These are phyloP conservation scores for Penicillium mononematosum DNA, from an alignment of 495 filamentous ascomycete genomes.

Conservation along the genomic window DNA sequence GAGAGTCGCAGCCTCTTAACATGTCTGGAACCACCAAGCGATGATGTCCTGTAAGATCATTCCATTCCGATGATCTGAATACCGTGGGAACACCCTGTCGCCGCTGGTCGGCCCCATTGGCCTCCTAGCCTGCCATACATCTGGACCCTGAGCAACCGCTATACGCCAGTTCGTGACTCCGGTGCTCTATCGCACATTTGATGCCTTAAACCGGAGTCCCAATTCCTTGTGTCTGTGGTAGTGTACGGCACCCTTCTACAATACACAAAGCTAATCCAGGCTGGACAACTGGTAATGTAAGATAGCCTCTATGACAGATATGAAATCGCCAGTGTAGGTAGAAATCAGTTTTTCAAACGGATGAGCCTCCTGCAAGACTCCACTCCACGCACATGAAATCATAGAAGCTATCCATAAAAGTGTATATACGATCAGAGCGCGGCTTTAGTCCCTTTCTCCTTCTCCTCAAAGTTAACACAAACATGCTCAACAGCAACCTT, in stretches of 20 bases:
- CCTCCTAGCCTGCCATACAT: not conserved
- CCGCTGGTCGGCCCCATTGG: conserved; percentile 16
- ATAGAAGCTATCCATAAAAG: no score
- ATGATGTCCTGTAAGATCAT: conserved; percentile 11
- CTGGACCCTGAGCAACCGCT: not conserved
- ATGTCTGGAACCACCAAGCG: conserved; percentile 21
- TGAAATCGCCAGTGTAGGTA: conserved; percentile 1
- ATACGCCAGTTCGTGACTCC: no score
- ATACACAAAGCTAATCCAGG: not conserved
- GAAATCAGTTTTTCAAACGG: not conserved
- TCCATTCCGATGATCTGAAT: not conserved
- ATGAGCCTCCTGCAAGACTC: no score
- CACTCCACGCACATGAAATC: no score
- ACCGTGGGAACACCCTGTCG: conserved; percentile 1
- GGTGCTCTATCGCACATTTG: not conserved
- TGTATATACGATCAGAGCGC: conserved; percentile 1
- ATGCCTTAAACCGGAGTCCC: not conserved
- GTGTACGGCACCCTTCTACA: not conserved
- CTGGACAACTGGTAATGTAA: not conserved
- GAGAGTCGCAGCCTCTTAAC: conserved; percentile 26
- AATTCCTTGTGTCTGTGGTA: not conserved
- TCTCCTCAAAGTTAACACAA: conserved; percentile 42
- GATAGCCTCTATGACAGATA: not conserved
- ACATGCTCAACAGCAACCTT: conserved; percentile 66
- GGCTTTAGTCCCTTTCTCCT: conserved; percentile 32